phyloP scores from a whole-genome alignment of 2,329 filamentous ascomycete genomes.

The Colletotrichum gigasporum region DNA sequence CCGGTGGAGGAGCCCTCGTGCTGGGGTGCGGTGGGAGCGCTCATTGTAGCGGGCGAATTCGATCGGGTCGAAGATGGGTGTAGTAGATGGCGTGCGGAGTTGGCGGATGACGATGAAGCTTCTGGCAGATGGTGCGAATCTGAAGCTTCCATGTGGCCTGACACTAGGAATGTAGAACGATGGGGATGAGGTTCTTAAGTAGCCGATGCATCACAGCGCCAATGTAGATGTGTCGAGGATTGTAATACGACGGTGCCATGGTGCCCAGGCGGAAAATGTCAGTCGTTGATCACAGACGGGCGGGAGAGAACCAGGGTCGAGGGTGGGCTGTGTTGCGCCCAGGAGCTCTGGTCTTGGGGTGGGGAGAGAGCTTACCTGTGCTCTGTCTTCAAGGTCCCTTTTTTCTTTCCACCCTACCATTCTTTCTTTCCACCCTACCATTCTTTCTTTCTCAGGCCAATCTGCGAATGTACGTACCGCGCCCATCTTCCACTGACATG shows the following conservation, averaged over 20 bases:
- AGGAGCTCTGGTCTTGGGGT: constrained; percentile 11
- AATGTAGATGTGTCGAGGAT: constrained; percentile 10
- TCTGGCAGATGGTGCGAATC: neutral
- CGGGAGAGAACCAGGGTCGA: neutral
- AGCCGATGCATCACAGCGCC: constrained; percentile 2
- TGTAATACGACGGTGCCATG: constrained; percentile 20
- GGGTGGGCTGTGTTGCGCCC: constrained; percentile 30
- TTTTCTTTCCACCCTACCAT: neutral
- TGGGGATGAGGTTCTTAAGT: constrained; percentile 26
- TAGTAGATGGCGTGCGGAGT: constrained; percentile 18
- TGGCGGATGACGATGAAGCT: constrained; percentile 32
- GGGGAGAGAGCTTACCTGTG: constrained; percentile 5
- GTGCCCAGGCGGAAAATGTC: neutral
- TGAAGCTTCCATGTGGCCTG: constrained; percentile 14
- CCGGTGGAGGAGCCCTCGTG: constrained; percentile 26
- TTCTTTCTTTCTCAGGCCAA: no score
- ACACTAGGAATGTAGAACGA: neutral
- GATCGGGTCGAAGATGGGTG: constrained; percentile 13
- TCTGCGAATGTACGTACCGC: constrained; percentile 4
- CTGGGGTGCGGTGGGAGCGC: constrained; percentile 19
- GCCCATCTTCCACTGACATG: neutral
- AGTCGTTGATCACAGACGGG: constrained; percentile 18
- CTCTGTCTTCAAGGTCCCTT: neutral
- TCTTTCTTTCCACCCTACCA: no score
- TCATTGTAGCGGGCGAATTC: constrained; percentile 27